Conservation (phyloP, 257 asterid genomes). For the Knoxia roxburghii region DNA sequence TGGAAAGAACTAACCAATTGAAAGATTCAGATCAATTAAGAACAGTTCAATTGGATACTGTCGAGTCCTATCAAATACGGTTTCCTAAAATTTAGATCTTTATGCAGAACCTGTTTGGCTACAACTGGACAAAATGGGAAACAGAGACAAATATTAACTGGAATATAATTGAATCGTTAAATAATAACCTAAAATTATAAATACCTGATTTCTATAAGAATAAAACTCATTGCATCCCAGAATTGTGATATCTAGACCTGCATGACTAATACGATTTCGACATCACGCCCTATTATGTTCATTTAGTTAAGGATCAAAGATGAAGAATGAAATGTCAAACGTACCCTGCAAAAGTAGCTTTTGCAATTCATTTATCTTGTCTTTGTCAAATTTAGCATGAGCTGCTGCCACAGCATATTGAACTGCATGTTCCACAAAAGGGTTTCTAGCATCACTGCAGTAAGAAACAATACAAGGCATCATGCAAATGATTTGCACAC, state of each 20-base stretch:
- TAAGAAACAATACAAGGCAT: slow-evolving; percentile 26
- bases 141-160: neutral
- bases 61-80: neutral
- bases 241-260: slow-evolving; percentile 92
- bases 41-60: neutral
- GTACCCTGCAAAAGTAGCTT: slow-evolving; percentile 79
- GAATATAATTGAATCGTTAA: no score
- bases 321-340: slow-evolving; percentile 18
- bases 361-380: slow-evolving; percentile 53
- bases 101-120: neutral
- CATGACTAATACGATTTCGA: slow-evolving; percentile 36
- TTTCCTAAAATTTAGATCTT: no score
- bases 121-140: neutral
- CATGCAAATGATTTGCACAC: neutral
- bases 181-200: neutral
- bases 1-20: neutral
- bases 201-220: slow-evolving; percentile 89
- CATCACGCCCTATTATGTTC: slow-evolving; percentile 23
- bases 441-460: slow-evolving; percentile 80
- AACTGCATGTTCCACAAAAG: slow-evolving; percentile 85
- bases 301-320: slow-evolving; percentile 17
- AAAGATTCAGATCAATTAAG: neutral
- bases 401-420: slow-evolving; percentile 89
- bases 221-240: slow-evolving; percentile 91
- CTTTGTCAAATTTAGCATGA: slow-evolving; percentile 47